Base-by-base conservation (phyloP, 306 rosid genomes). In the Abrus pulchellus region DNA sequence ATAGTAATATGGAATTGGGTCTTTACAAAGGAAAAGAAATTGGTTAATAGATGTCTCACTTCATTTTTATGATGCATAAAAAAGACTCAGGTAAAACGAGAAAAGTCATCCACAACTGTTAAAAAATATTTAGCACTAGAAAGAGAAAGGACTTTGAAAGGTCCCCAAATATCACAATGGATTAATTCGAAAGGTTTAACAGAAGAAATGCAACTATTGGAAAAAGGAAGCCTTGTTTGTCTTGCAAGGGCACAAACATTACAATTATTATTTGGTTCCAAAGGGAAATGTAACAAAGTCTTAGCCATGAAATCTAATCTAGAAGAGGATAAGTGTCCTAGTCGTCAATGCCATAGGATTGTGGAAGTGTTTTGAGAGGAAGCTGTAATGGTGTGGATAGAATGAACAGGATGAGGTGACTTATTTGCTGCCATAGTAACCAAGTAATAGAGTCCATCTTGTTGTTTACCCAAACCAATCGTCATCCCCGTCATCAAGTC, bases 401-500 rank as follows among this genome's bases (percentile, higher is more conserved):
- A n/a, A 10, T 0, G 3, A 5, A 2, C 11, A 7, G 30, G 20
- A 33, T 61, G 67, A 8, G 4, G 11, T 48, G 53, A 48, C 53
- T 48, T 48, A 48, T 48, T 48, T 48, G 13, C 3, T 48, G 3
- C 4, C n/a, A 10, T 12, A 9, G 6, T 6, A 61, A 2, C 41
- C 41, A 60, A 60, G 43, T 60, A 60, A 60, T 30, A 60, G 6
- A 60, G 66, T 60, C 41, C 41, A 9, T 4, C 43, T 60, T 6
- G 5, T 60, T 60, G 20, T 60, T 60, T 30, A 60, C 43, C 66
- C 41, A 30, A 30, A 60, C 14, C 14, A 60, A 60, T 60, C 14
- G 14, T 30, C 41, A 30, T 60, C 66, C 66, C 14, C 14, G n/a
- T 60, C 66, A 60, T 60, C 66, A 60, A 60, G 32, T 60, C 66